phyloP scores from a whole-genome alignment of 441 rosid species.

The Erodium texanum region DNA sequence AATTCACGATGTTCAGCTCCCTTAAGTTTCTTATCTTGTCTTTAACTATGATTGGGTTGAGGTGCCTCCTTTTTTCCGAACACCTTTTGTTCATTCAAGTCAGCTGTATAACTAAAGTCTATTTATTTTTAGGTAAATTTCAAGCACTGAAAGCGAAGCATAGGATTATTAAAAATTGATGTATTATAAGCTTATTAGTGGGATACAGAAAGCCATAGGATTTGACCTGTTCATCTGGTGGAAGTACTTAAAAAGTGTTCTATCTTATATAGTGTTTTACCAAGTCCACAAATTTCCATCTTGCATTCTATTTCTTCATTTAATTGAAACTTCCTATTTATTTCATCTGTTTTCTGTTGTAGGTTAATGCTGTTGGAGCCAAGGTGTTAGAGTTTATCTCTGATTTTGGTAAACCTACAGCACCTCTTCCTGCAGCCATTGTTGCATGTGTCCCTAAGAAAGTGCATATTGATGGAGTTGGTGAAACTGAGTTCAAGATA shows the following conservation, averaged over 20 bases:
- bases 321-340: neutral
- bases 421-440: constrained; percentile 95
- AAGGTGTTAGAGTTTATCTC: constrained; percentile 84
- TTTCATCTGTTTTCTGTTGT: constrained; percentile 18
- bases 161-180: neutral
- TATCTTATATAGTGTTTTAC: neutral
- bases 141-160: neutral
- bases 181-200: no score
- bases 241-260: neutral
- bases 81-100: neutral
- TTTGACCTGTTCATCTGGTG: neutral
- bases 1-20: neutral
- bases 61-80: neutral
- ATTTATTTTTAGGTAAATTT: neutral
- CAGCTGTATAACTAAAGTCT: neutral
- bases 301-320: constrained; percentile 3
- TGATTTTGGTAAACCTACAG: constrained; percentile 84
- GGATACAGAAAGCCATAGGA: neutral
- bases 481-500: constrained; percentile 84
- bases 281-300: neutral
- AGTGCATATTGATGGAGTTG: constrained; percentile 70
- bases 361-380: constrained; percentile 95
- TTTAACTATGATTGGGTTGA: neutral
- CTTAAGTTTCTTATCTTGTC: neutral
- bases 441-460: constrained; percentile 96